phyloP scores from a whole-genome alignment of 192 early-diverging fungal genomes.

The Backusella mclennaniae region DNA sequence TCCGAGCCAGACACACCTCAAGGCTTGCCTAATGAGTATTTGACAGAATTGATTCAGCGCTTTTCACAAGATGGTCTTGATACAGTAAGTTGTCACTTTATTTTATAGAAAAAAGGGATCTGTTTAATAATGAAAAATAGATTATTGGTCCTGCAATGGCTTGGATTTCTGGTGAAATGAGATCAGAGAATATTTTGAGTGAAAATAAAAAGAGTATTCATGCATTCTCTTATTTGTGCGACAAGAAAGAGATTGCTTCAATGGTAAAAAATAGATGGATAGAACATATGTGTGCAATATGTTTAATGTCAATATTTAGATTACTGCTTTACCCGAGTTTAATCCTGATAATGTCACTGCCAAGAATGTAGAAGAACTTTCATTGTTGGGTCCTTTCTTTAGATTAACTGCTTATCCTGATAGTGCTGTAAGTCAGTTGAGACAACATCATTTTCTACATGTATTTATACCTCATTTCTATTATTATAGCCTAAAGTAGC shows the following conservation, averaged over 20 bases:
- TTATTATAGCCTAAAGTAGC: slow-evolving; percentile 45
- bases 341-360: slow-evolving; percentile 55
- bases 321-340: slow-evolving; percentile 45
- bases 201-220: slow-evolving; percentile 49
- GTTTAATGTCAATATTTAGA: not conserved
- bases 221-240: slow-evolving; percentile 50
- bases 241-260: slow-evolving; percentile 54
- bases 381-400: slow-evolving; percentile 79
- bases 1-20: slow-evolving; percentile 56
- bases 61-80: slow-evolving; percentile 68
- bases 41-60: slow-evolving; percentile 54
- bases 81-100: slow-evolving; percentile 32
- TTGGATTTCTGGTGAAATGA: slow-evolving; percentile 47
- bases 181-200: slow-evolving; percentile 43
- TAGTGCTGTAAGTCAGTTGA: slow-evolving; percentile 38
- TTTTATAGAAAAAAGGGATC: not conserved
- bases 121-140: slow-evolving; percentile 23
- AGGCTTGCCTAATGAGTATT: slow-evolving; percentile 63
- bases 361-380: slow-evolving; percentile 54
- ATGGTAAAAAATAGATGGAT: slow-evolving; percentile 32
- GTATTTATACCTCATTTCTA: slow-evolving; percentile 19
- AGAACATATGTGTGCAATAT: not conserved
- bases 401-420: slow-evolving; percentile 50
- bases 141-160: slow-evolving; percentile 55
- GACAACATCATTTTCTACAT: not conserved